These are phyloP conservation scores for Rhizophagus clarus DNA, from an alignment of 192 early-diverging fungal genomes.

Conservation along the genomic window DNA sequence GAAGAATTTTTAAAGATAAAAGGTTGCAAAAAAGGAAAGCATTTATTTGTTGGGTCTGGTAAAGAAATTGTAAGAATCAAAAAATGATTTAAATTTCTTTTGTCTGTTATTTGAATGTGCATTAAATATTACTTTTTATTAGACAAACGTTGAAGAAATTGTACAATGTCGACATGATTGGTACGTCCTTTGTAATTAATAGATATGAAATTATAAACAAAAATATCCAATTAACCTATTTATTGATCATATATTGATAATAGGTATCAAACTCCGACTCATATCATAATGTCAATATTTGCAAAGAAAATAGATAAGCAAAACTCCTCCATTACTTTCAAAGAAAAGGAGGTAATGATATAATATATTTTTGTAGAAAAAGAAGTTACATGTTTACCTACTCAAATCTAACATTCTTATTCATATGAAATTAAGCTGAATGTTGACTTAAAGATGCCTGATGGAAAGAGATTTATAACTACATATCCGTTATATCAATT, in stretches of 20 bases:
- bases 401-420: neutral
- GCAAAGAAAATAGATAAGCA: constrained; percentile 87
- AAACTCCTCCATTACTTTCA: constrained; percentile 71
- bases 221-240: neutral
- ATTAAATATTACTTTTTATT: constrained; percentile 4
- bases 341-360: constrained; percentile 50
- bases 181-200: constrained; percentile 32
- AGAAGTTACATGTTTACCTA: neutral
- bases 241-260: neutral
- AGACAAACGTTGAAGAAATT: constrained; percentile 47
- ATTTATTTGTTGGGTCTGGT: constrained; percentile 81
- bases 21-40: constrained; percentile 88
- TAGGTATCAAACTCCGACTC: constrained; percentile 84
- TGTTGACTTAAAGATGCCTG: constrained; percentile 78
- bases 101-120: neutral
- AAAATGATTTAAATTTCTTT: neutral
- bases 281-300: constrained; percentile 88
- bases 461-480: constrained; percentile 73
- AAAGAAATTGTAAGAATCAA: constrained; percentile 9
- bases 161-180: constrained; percentile 89
- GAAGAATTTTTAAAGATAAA: constrained; percentile 96
- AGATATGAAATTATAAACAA: neutral
- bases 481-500: constrained; percentile 69
- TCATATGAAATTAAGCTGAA: constrained; percentile 43
- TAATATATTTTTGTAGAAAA: neutral